Evolutionary conservation across 192 early-diverging fungal genomes (phyloP).

Genomic region (Backusella sp.): DNA sequence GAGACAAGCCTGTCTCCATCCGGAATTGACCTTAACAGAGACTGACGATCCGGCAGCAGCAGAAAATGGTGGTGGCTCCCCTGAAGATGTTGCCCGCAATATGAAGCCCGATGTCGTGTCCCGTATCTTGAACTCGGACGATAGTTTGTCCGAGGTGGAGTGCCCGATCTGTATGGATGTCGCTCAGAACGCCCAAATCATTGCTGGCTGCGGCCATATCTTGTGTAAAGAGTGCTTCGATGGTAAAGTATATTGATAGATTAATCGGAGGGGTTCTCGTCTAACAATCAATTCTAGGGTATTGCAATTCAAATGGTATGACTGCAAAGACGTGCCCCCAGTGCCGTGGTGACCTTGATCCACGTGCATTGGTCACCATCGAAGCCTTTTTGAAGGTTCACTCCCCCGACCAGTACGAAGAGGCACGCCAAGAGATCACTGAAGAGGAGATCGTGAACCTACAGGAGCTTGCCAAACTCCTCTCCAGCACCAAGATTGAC

Average conservation of each 20-base stretch:
- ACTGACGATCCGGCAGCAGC: neutral
- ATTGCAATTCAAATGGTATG: neutral
- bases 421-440: neutral
- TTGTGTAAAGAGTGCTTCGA: constrained; percentile 45
- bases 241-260: constrained; percentile 20
- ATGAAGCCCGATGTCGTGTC: neutral
- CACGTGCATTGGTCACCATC: neutral
- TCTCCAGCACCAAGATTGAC: constrained; percentile 45
- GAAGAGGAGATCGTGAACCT: neutral
- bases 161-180: constrained; percentile 44
- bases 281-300: neutral
- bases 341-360: constrained; percentile 17
- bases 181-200: constrained; percentile 23
- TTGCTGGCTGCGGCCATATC: constrained; percentile 40
- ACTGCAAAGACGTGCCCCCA: constrained; percentile 21
- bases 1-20: constrained; percentile 54
- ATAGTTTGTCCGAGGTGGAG: constrained; percentile 13
- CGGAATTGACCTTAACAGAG: constrained; percentile 35
- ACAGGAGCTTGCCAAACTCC: neutral
- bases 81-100: neutral
- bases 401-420: constrained; percentile 10
- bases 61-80: neutral
- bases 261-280: neutral
- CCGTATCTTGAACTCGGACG: neutral
- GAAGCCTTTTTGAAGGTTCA: constrained; percentile 15